phyloP scores from a whole-genome alignment of 2,329 filamentous ascomycete genomes.

The Cladophialophora immunda region DNA sequence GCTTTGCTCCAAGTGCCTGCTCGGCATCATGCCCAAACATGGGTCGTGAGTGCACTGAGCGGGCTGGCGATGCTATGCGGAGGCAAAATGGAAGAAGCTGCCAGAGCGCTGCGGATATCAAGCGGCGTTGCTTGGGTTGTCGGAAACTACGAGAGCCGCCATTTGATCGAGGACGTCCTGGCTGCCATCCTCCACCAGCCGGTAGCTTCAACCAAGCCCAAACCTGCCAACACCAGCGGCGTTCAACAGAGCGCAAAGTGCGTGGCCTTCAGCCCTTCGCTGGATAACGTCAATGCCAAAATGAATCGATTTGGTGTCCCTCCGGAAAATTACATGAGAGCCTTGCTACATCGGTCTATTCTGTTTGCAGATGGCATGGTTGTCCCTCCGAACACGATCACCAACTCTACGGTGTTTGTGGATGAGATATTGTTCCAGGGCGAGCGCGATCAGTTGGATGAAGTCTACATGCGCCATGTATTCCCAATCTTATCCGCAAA shows the following conservation, averaged over 20 bases:
- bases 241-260: not conserved
- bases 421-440: slow-evolving; percentile 20
- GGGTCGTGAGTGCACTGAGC: slow-evolving; percentile 13
- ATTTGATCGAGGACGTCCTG: slow-evolving; percentile 11
- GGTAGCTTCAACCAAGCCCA: not conserved
- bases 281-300: slow-evolving; percentile 23
- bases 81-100: slow-evolving; percentile 3
- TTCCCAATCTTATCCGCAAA: not conserved
- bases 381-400: slow-evolving; percentile 7
- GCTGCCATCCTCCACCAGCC: slow-evolving; percentile 1
- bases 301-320: slow-evolving; percentile 16
- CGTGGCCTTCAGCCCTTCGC: slow-evolving; percentile 14
- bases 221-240: not conserved
- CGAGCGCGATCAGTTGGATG: slow-evolving; percentile 13
- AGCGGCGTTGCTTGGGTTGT: slow-evolving; percentile 17
- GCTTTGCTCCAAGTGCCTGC: slow-evolving; percentile 2
- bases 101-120: slow-evolving; percentile 14
- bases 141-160: slow-evolving; percentile 14
- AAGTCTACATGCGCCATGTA: slow-evolving; percentile 9
- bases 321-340: slow-evolving; percentile 8
- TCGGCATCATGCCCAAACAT: slow-evolving; percentile 14
- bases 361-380: slow-evolving; percentile 17
- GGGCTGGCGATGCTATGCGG: slow-evolving; percentile 13
- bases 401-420: slow-evolving; percentile 17
- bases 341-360: slow-evolving; percentile 14